Percentiles rank a stretch among this genome's conserved stretches.
These are phyloP conservation scores for Simmondsia chinensis DNA, from an alignment of 148 eudicot genomes.

Conservation along the genomic window DNA sequence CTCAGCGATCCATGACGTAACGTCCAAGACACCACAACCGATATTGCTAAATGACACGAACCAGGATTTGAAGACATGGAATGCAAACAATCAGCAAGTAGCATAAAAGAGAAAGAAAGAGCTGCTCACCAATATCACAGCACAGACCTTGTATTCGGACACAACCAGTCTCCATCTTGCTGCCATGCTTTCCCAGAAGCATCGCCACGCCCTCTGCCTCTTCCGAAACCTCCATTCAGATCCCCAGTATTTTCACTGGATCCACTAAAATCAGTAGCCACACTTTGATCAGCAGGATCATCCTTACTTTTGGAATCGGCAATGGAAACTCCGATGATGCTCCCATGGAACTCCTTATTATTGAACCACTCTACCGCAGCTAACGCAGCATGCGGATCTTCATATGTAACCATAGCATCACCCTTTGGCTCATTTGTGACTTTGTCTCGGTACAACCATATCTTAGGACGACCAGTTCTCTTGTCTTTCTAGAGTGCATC, in stretches of 20 bases:
- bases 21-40: no score
- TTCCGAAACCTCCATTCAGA: constrained; percentile 41
- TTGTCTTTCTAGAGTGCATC: no score
- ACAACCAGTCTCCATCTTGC: constrained; percentile 96
- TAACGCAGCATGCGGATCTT: constrained; percentile 94
- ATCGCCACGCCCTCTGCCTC: constrained; percentile 84
- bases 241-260: constrained; percentile 36
- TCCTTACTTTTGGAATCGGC: constrained; percentile 93
- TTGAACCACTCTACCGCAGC: constrained; percentile 99
- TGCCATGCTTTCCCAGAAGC: constrained; percentile 84
- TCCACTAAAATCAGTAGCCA: constrained; percentile 28
- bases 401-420: constrained; percentile 94
- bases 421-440: constrained; percentile 90
- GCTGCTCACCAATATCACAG: constrained; percentile 96
- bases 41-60: no score
- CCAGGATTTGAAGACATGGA: no score
- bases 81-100: constrained; percentile 5
- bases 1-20: no score
- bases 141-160: constrained; percentile 99
- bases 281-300: constrained; percentile 35
- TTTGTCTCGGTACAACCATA: constrained; percentile 91
- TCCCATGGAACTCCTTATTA: constrained; percentile 88
- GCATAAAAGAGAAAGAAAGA: constrained; percentile 53
- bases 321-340: constrained; percentile 59
- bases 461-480: constrained; percentile 82